Conservation (phyloP, 139 green algal genomes). For the Haematococcus sp. region DNA sequence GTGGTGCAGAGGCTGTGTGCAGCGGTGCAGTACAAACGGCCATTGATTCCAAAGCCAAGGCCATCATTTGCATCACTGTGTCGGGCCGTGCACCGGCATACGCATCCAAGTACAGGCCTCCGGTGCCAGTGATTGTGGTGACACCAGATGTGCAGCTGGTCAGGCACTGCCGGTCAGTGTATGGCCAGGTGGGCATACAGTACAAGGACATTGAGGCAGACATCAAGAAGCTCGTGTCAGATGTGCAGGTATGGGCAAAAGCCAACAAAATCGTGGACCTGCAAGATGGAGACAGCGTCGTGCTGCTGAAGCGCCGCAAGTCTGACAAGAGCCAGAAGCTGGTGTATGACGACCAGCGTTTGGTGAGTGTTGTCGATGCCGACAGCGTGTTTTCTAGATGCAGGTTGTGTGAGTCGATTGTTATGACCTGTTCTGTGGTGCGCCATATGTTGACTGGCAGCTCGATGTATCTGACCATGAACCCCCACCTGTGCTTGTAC, state of each 20-base stretch:
- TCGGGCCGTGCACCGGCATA: conserved; percentile 40
- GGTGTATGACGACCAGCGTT: conserved; percentile 48
- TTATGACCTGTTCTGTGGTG: no score
- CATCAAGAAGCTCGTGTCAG: background rate
- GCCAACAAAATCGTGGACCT: conserved; percentile 6
- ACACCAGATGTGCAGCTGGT: conserved; percentile 43
- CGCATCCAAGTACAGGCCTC: conserved; percentile 61
- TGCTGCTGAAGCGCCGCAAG: conserved; percentile 16
- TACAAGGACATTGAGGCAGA: conserved; percentile 18
- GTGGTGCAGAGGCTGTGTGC: conserved; percentile 46
- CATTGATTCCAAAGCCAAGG: conserved; percentile 67
- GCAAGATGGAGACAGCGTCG: conserved; percentile 1
- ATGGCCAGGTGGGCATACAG: conserved; percentile 25
- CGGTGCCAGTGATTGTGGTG: conserved; percentile 50
- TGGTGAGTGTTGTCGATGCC: conserved; percentile 29
- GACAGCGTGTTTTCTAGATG: no score
- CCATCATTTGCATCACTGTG: conserved; percentile 58
- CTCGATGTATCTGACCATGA: background rate
- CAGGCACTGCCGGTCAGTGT: conserved; percentile 42
- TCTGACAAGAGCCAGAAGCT: conserved; percentile 9
- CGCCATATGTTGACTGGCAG: no score
- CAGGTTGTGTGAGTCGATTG: no score
- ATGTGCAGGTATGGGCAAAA: background rate
- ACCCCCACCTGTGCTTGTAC: background rate
- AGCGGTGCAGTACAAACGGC: conserved; percentile 47